Evolutionary conservation across 2,329 filamentous ascomycete genomes (phyloP), one percentile per base, ranked within the genome.

Genomic region (Phaeosphaeriaceae sp.): DNA sequence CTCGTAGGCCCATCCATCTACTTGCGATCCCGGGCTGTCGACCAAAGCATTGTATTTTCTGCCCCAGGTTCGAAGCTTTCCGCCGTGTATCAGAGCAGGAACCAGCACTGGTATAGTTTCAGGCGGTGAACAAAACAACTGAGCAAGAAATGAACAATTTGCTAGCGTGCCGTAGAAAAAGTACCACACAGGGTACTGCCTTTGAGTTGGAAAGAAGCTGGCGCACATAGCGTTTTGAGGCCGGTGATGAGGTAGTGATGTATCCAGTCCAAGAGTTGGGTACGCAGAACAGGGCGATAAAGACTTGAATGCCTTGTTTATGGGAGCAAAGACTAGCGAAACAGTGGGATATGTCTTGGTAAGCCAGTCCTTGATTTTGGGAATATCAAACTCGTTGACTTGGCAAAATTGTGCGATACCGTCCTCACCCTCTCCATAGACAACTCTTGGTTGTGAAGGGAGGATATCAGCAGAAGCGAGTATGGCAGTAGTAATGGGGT

Each of bases 91-190:
- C 3, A 15, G 8, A 13, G 50, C 45, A 6, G 35, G 18, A 4
- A 28, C 7, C 8, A 52, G 18, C 1, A 12, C 4, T 40, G 44
- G 40, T n/a, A 52, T 3, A 2, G 20, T 16, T 9, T 17, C 11
- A 11, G 17, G 5, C 4, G 44, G 35, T 2, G 32, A 13, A 21
- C 32, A 12, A 18, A 48, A 45, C 5, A 48, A n/a, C 7, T 23
- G 28, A 2, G 16, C 28, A 3, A 57, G 45, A 9, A 13, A 17
- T 11, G 23, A 4, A 15, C 44, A 7, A 16, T 50, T 20, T 7
- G 50, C 48, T 28, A 57, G 45, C 9, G 54, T 54, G 11, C 54
- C 44, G 29, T 57, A 54, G 44, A 52, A 54, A 28, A 57, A 57
- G 30, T 57, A 57, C 18, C 20, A 30, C 12, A 48, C 34, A 13